Evolutionary conservation across 2,329 filamentous ascomycete species (phyloP), one percentile per base, ranked within the genome.

Genomic region (Talaromyces sp.): DNA sequence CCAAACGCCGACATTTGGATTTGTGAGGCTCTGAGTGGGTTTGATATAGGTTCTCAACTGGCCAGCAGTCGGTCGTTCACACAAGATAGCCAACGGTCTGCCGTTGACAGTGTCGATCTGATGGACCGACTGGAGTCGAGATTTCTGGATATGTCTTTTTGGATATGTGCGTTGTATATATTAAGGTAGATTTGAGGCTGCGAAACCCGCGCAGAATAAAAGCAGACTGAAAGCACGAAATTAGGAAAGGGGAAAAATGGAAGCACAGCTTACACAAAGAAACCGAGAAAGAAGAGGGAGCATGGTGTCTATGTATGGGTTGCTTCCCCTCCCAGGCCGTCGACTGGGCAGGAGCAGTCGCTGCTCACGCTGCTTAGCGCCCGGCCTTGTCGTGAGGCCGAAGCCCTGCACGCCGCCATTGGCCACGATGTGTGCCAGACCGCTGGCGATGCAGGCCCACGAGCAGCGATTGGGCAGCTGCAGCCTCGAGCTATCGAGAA

Each of bases 131-230:
- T 30, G 28, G 13, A 25, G 49, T 15, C 25, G 25, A 10, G 15
- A 11, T 53, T 19, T 19, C 68, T 49, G 13, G 36, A 42, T 49
- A 49, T 49, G 36, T 7, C 36, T 7, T 27, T 28, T 28, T 25
- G 25, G 44, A 25, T 49, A 25, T 49, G n/a, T 49, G 44, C 44
- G 19, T 19, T 51, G 33, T 36, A 51, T 51, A 53, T 27, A 52
- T 30, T 53, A 30, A 30, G 28, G 17, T 39, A 27, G 49, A 28
- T 53, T 9, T 13, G 49, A 19, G 25, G 28, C 66, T 67, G 69
- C 69, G 71, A 71, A 68, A 59, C 71, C 70, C 68, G 71, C 69
- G 70, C 65, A 65, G 64, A 30, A 56, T 30, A 28, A 19, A 52
- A 57, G 52, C 52, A 60, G 56, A 44, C 10, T 10, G 6, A 47